Base-by-base conservation (phyloP, 495 filamentous ascomycete genomes). In the Penicillium ochrochloron region DNA sequence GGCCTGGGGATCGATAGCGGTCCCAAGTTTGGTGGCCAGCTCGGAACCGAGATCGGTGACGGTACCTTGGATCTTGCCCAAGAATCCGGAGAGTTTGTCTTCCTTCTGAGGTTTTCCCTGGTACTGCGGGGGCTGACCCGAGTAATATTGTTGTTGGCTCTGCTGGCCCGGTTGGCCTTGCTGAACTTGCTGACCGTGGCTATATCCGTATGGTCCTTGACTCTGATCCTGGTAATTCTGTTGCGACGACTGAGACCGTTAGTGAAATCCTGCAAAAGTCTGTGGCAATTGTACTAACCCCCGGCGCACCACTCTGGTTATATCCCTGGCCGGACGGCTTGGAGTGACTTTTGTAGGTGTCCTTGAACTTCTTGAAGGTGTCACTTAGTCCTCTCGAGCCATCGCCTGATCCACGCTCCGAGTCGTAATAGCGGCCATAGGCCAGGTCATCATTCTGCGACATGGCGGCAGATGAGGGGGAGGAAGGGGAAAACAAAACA, bases 1-100 rank as follows among this genome's bases (percentile, higher is more conserved):
- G 4, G 73, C 75, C 62, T 86, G 78, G 7, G 83, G 82, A 61
- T 87, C 83, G 53, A 82, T 72, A 41, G 82, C 77, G 23, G 71
- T 81, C 35, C 80, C 78, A 27, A 88, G 56, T 37, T 77, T 77
- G 52, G 80, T 75, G 8, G 82, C 85, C 25, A 88, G 67, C 34
- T 85, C 81, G 27, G 72, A 69, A 33, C 86, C 84, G 34, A 84
- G 64, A 14, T 74, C 80, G 31, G 86, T 76, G 12, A 88, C 82
- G 10, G 80, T 75, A 10, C 74, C 76, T 63, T 89, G 84, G 39
- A 89, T 61, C 66, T 86, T 88, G 25, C 81, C 81, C 64, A 89
- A 79, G 61, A 88, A 68, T 34, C 82, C 85, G 0, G 78, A 75
- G 46, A 86, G 60, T 59, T 78, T 76, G 54, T 84, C 82, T 21